These are phyloP conservation scores for Aspergillus spinulosporus DNA, from an alignment of 2,329 filamentous ascomycete genomes.

Conservation along the genomic window DNA sequence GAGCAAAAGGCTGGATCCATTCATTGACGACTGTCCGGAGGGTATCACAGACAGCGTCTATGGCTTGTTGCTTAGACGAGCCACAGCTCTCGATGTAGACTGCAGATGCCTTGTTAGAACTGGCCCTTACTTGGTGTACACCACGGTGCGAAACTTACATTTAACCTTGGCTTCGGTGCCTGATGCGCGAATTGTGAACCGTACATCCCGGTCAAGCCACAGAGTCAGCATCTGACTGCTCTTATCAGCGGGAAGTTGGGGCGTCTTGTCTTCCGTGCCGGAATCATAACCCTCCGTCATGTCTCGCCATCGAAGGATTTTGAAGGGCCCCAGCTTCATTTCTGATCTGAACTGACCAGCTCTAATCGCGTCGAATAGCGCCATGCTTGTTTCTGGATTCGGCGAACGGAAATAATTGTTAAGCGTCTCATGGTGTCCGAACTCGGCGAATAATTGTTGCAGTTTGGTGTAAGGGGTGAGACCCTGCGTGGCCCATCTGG, in stretches of 20 bases:
- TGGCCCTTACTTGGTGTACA: neutral
- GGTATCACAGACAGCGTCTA: slow-evolving; percentile 39
- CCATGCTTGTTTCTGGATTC: slow-evolving; percentile 51
- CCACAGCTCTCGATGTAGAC: slow-evolving; percentile 47
- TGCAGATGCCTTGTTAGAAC: slow-evolving; percentile 19
- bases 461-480: slow-evolving; percentile 60
- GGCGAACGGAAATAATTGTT: slow-evolving; percentile 66
- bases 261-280: slow-evolving; percentile 51
- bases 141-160: slow-evolving; percentile 35
- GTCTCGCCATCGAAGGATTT: slow-evolving; percentile 61
- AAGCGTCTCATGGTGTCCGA: slow-evolving; percentile 63
- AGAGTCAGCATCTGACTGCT: slow-evolving; percentile 64
- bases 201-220: slow-evolving; percentile 55
- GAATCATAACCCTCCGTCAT: slow-evolving; percentile 63
- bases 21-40: slow-evolving; percentile 39
- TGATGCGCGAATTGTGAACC: slow-evolving; percentile 62
- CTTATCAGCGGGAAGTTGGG: slow-evolving; percentile 57
- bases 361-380: slow-evolving; percentile 58
- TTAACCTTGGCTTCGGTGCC: slow-evolving; percentile 70
- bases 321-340: slow-evolving; percentile 51
- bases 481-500: slow-evolving; percentile 52
- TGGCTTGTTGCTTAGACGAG: slow-evolving; percentile 36
- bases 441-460: slow-evolving; percentile 56
- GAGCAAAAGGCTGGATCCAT: slow-evolving; percentile 42
- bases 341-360: slow-evolving; percentile 45